Evolutionary conservation across 2,329 filamentous ascomycete species (phyloP).

Genomic region (Aspergillus alliaceus): DNA sequence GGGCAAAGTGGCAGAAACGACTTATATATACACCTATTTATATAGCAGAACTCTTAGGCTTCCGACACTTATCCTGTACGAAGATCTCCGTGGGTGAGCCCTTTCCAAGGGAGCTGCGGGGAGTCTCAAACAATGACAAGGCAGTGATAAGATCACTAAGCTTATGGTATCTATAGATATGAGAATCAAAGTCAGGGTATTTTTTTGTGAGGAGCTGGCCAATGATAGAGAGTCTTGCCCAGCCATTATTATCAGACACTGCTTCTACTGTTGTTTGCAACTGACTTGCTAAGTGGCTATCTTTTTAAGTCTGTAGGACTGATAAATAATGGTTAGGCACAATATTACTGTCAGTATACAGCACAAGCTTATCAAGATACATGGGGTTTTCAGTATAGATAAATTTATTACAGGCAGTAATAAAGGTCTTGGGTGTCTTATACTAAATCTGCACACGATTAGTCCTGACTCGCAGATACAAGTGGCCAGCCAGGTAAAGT

Average conservation of each 20-base stretch:
- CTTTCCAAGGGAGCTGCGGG: neutral
- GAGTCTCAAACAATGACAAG: neutral
- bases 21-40: no score
- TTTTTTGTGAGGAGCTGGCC: slow-evolving; percentile 10
- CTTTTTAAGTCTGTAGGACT: neutral
- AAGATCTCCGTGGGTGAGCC: accelerated
- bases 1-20: no score
- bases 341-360: neutral
- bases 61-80: neutral
- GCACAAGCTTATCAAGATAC: neutral
- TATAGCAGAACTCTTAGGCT: neutral
- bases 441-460: slow-evolving; percentile 34
- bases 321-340: neutral
- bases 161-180: no score
- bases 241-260: slow-evolving; percentile 11
- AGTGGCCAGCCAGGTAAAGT: no score
- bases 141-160: neutral
- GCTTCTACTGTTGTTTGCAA: slow-evolving; percentile 9
- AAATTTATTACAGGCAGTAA: neutral
- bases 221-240: slow-evolving; percentile 9
- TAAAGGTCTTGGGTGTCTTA: slow-evolving; percentile 12
- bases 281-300: slow-evolving; percentile 1
- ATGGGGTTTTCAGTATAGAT: neutral
- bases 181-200: slow-evolving; percentile 8
- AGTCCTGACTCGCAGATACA: slow-evolving; percentile 37